Evolutionary conservation across 768 basidiomycete genomes (phyloP).

Genomic region (Calocera viscosa): DNA sequence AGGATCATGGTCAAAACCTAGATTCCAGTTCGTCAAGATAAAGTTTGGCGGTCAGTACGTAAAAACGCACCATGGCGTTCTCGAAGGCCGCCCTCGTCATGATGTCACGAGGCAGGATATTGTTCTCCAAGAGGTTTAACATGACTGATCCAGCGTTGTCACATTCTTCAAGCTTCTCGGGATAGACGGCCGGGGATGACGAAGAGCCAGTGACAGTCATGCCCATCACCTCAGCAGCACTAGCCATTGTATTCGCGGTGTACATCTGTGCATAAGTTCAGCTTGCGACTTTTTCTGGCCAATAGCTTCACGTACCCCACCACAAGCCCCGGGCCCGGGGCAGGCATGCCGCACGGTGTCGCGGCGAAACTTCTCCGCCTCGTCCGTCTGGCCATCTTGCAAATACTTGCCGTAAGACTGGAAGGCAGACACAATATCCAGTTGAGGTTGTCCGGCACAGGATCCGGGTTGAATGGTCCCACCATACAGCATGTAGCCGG

Average conservation of each 20-base stretch:
- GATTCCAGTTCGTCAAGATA: background rate
- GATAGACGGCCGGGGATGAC: conserved; percentile 85
- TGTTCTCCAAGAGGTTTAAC: conserved; percentile 75
- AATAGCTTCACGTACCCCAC: conserved; percentile 54
- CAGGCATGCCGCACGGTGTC: conserved; percentile 85
- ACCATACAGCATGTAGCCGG: conserved; percentile 95
- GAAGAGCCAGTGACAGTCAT: conserved; percentile 97
- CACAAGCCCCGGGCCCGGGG: conserved; percentile 96
- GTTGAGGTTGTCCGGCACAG: conserved; percentile 72
- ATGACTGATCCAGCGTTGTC: conserved; percentile 68
- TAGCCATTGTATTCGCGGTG: conserved; percentile 97
- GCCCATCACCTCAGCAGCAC: conserved; percentile 85
- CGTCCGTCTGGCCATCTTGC: conserved; percentile 70
- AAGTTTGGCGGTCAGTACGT: background rate
- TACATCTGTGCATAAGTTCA: conserved; percentile 56
- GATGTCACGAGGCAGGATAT: conserved; percentile 86
- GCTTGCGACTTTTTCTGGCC: background rate
- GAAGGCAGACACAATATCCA: conserved; percentile 96
- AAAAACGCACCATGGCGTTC: conserved; percentile 70
- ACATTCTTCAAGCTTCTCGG: conserved; percentile 80
- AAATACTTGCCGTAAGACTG: conserved; percentile 94
- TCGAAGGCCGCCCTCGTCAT: conserved; percentile 96
- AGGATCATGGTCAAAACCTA: conserved; percentile 93
- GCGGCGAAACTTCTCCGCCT: conserved; percentile 73
- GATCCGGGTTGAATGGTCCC: conserved; percentile 88